Base-by-base conservation (phyloP, 2,329 filamentous ascomycete genomes). In the Leptosphaerulina australis region DNA sequence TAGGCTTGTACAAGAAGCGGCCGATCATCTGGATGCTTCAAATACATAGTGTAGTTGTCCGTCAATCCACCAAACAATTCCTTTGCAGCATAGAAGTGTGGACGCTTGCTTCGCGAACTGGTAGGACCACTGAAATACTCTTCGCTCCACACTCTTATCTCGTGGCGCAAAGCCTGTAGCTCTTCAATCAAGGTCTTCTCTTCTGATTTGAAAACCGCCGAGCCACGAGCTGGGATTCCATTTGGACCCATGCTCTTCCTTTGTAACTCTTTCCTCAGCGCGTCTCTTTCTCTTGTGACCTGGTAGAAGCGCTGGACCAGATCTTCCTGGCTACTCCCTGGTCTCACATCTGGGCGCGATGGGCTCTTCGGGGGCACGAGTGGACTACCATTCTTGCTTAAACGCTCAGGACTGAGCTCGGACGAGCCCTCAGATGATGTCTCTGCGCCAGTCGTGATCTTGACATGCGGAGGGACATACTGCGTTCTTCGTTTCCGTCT, bases 271-370 rank as follows among this genome's bases (percentile, higher is more conserved):
- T 71, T 70, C 39, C 70, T 56, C 34, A 73, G 58, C 9, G 68
- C 67, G 46, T 73, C 70, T 26, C 70, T 60, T 53, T 73, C 70
- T 46, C 64, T 56, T n/a, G 70, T 70, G n/a, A 73, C 66, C 30
- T 70, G 64, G 46, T 72, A 72, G 57, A 71, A 71, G 20, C 69
- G 68, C 52, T 68, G 61, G 12, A 73, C 63, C 12, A 73, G 55
- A 38, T 73, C 69, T n/a, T 73, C 70, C 35, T 71, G 69, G 31
- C 64, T 71, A 41, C 63, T 69, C 14, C 67, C 66, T 14, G 58
- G 47, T 29, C 60, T 54, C 12, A 70, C 51, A 28, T 68, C 67
- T 30, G 67, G 69, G 20, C 69, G 57, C 33, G 70, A 72, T 2
- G 68, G 63, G 40, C 67, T 71, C 46, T 71, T 73, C n/a, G 68